Conservation (phyloP, 2,329 filamentous ascomycete genomes). For the Rosellinia necatrix region DNA sequence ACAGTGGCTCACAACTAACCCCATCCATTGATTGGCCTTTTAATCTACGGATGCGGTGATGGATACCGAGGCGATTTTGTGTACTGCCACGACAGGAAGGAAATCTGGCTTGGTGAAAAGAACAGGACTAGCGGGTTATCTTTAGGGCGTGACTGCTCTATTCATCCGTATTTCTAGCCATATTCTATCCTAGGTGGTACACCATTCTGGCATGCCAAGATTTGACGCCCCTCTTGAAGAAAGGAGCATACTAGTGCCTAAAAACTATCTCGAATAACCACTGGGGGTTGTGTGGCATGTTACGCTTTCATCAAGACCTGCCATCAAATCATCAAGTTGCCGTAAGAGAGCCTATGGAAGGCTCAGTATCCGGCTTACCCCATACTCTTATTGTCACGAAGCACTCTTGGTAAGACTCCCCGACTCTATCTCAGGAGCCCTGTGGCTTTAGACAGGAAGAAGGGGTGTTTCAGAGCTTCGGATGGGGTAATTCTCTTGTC, state of each 20-base stretch:
- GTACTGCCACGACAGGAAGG: too few species aligned
- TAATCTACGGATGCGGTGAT: too few species aligned
- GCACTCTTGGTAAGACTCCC: constrained; percentile 6
- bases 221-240: too few species aligned
- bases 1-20: not conserved
- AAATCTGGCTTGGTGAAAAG: not conserved
- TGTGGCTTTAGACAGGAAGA: constrained; percentile 62
- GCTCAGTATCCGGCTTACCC: constrained; percentile 14
- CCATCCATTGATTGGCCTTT: too few species aligned
- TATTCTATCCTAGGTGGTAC: constrained; percentile 6
- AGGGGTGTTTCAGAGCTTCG: constrained; percentile 88
- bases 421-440: constrained; percentile 22
- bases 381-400: not conserved
- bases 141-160: not conserved
- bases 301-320: not conserved
- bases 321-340: not conserved
- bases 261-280: not conserved
- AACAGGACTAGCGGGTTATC: not conserved
- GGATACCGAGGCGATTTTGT: too few species aligned
- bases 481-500: constrained; percentile 87
- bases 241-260: not conserved
- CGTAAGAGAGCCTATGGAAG: constrained; percentile 1
- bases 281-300: too few species aligned
- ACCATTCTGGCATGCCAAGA: not conserved
- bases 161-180: constrained; percentile 10